phyloP scores from a whole-genome alignment of 129 eudicot species.

The Glebionis coronaria region DNA sequence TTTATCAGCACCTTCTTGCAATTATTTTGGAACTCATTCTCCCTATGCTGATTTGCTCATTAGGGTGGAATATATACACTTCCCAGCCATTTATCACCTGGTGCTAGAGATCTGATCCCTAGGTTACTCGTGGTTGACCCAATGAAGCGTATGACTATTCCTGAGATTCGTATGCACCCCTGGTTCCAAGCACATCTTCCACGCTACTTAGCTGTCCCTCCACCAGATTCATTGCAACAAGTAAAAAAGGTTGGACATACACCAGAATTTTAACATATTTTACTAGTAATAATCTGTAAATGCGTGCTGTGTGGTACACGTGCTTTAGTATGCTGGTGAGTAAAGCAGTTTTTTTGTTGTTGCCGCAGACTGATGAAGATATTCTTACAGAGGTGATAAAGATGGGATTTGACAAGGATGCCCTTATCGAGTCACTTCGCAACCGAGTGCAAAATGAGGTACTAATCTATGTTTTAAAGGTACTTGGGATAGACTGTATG shows the following conservation, averaged over 20 bases:
- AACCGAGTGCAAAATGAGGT: conserved; percentile 95
- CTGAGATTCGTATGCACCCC: conserved; percentile 71
- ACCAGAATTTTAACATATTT: neutral
- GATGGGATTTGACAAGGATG: conserved; percentile 90
- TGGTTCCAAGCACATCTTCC: conserved; percentile 96
- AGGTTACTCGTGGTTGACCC: conserved; percentile 93
- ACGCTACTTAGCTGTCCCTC: conserved; percentile 82
- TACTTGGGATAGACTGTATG: neutral
- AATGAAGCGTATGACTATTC: conserved; percentile 85
- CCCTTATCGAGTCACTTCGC: conserved; percentile 76
- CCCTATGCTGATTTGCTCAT: conserved; percentile 16
- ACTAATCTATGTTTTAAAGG: neutral
- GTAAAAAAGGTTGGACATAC: conserved; percentile 69
- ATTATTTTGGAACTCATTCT: no score
- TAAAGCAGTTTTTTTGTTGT: conserved; percentile 2
- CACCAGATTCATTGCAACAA: conserved; percentile 93
- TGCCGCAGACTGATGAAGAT: conserved; percentile 82
- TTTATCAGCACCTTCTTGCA: no score
- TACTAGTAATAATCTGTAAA: neutral
- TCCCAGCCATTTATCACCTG: conserved; percentile 87
- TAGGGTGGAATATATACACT: conserved; percentile 95
- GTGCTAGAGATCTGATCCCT: conserved; percentile 88
- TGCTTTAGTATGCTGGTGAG: neutral
- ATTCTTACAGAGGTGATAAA: conserved; percentile 85
- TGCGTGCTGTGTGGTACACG: neutral